These are phyloP conservation scores for Crassisporium funariophilum DNA, from an alignment of 768 basidiomycete genomes.

Conservation along the genomic window DNA sequence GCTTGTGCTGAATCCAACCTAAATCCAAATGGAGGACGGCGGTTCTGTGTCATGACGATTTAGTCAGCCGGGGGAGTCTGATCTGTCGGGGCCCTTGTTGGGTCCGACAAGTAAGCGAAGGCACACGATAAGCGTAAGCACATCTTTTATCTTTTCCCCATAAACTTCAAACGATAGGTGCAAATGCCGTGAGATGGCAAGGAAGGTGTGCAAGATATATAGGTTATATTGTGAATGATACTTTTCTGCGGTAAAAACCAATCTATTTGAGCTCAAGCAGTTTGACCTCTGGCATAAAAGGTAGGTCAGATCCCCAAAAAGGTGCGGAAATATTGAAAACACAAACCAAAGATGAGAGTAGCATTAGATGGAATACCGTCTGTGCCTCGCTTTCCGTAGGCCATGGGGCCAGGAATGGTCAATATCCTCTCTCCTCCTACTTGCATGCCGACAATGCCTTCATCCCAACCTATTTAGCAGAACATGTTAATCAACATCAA, in stretches of 20 bases:
- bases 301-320: conserved; percentile 2
- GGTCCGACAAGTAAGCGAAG: too few relatives aligned
- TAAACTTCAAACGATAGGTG: too few relatives aligned
- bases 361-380: conserved; percentile 78
- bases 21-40: too few relatives aligned
- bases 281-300: conserved; percentile 60
- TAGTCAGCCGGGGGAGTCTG: too few relatives aligned
- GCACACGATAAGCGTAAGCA: too few relatives aligned
- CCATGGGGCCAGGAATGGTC: conserved; percentile 70
- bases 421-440: conserved; percentile 85
- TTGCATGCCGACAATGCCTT: conserved; percentile 91
- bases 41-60: too few relatives aligned
- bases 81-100: too few relatives aligned
- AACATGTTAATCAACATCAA: conserved; percentile 2
- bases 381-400: conserved; percentile 63
- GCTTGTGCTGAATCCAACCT: too few relatives aligned
- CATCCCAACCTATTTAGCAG: conserved; percentile 72
- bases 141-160: too few relatives aligned
- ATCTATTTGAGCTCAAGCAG: conserved; percentile 67
- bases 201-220: conserved; percentile 2
- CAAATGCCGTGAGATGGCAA: background rate
- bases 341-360: conserved; percentile 79
- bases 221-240: conserved; percentile 11
- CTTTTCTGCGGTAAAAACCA: background rate
- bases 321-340: background rate